phyloP scores from a whole-genome alignment of 805 yeast genomes.

The Yarrowia sp. region DNA sequence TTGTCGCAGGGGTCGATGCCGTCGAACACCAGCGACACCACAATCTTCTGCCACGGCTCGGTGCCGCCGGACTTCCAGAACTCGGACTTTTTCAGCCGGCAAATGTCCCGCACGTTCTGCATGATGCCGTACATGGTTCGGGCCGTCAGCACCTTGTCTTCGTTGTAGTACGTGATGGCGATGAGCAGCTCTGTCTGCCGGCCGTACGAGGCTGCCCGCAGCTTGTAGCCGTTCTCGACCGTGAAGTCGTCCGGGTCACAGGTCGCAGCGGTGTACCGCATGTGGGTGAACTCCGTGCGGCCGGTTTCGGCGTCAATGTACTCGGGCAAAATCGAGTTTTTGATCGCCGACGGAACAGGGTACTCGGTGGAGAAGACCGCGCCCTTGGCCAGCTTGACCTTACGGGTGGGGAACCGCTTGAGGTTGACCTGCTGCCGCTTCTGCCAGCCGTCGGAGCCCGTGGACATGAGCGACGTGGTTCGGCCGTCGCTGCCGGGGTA shows the following conservation, averaged over 20 bases:
- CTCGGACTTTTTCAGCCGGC: slow-evolving; percentile 56
- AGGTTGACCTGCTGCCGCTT: slow-evolving; percentile 46
- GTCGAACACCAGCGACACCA: slow-evolving; percentile 68
- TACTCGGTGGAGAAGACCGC: slow-evolving; percentile 50
- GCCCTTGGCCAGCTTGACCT: slow-evolving; percentile 51
- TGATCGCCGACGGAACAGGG: slow-evolving; percentile 54
- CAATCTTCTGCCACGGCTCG: slow-evolving; percentile 69
- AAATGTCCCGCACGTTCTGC: slow-evolving; percentile 67
- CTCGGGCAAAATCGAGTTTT: slow-evolving; percentile 50
- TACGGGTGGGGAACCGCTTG: slow-evolving; percentile 50
- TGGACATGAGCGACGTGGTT: slow-evolving; percentile 8
- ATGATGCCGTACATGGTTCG: slow-evolving; percentile 69
- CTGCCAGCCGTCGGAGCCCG: slow-evolving; percentile 43
- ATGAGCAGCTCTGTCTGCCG: slow-evolving; percentile 67
- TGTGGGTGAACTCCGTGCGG: slow-evolving; percentile 60
- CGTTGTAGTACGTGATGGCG: slow-evolving; percentile 71
- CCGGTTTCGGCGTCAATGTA: slow-evolving; percentile 56
- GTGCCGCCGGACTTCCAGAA: slow-evolving; percentile 59
- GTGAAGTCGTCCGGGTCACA: slow-evolving; percentile 72
- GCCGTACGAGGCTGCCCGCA: slow-evolving; percentile 63
- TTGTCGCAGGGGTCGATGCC: slow-evolving; percentile 72
- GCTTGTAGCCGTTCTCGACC: slow-evolving; percentile 59
- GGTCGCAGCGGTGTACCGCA: slow-evolving; percentile 71
- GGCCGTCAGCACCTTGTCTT: slow-evolving; percentile 67
- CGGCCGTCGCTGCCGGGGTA: slow-evolving; percentile 2